Base-by-base conservation (phyloP, 106 monocot species). In the Acanthochlamys bracteata region DNA sequence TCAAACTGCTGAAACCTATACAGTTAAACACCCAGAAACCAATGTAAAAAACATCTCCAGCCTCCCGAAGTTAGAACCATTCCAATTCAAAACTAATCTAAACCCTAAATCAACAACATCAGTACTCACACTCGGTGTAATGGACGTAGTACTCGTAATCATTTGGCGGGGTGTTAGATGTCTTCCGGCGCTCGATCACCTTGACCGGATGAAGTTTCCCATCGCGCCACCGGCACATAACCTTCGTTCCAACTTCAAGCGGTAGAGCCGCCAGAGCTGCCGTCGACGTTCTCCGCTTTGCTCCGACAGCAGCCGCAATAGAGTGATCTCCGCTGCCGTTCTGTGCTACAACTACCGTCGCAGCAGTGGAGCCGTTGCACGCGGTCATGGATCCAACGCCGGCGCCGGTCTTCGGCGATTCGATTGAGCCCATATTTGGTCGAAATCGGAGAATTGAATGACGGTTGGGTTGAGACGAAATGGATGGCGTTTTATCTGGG, bases 71-170 rank as follows among this genome's bases (percentile, higher is more conserved):
- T 6, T 33, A 33, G 6, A 33, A 33, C 6, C 33, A 33, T 33
- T 33, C 33, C 33, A 33, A 1, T 33, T 33, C 33, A 33, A 1
- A 33, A 49, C 6, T 4, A 77, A 76, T 21, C 76, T 76, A 41
- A 72, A 69, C 68, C 73, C 69, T 72, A 71, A 72, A 22, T 24
- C 42, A 17, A 60, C 1, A 17, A 10, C 25, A 16, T 42, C 1
- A 11, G 63, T 3, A 70, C 98, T 77, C 67, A 92, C 98, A 92
- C 69, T 92, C 98, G 24, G 85, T 86, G 72, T 99, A 92, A 65
- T 99, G 98, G 54, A 99, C 92, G 72, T 99, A 99, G 60, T 92
- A 99, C 71, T 99, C 92, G 67, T 86, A 89, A 27, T 88, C 85
- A 25, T 49, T 60, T 27, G 72, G 25, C 4, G 53, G 71, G 0